Evolutionary conservation across 179 eudicot genomes (phyloP).

Genomic region (Carnegiea gigantea): DNA sequence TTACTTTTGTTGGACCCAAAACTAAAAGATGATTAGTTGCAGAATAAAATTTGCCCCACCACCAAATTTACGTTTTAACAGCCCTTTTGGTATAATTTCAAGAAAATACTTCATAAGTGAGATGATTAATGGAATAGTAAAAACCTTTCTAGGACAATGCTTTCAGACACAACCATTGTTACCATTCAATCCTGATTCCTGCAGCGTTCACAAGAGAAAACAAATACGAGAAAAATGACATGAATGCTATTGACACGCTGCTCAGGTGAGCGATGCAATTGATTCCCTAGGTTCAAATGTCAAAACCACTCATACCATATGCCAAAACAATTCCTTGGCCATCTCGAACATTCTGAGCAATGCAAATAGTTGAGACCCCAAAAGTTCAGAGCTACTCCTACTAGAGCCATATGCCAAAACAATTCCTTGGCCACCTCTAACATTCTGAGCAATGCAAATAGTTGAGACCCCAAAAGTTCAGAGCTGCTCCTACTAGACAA

Average conservation of each 20-base stretch:
- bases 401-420: neutral
- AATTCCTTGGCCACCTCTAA: neutral
- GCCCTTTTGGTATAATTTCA: neutral
- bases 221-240: neutral
- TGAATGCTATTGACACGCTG: neutral
- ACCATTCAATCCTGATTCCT: neutral
- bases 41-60: too few species aligned
- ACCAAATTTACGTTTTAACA: too few species aligned
- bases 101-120: neutral
- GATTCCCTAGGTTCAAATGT: too few species aligned
- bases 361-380: too few species aligned
- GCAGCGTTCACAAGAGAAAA: neutral
- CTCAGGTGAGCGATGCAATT: neutral
- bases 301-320: too few species aligned
- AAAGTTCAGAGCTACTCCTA: too few species aligned
- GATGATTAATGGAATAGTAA: neutral
- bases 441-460: slow-evolving; percentile 13
- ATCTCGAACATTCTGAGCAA: too few species aligned
- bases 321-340: too few species aligned
- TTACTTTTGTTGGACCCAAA: too few species aligned
- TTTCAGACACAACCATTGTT: neutral
- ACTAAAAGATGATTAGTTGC: too few species aligned
- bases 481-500: slow-evolving; percentile 6
- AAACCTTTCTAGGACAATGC: neutral
- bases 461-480: neutral